These are phyloP conservation scores for Oidium heveae DNA, from an alignment of 2,329 filamentous ascomycete genomes.

Conservation along the genomic window DNA sequence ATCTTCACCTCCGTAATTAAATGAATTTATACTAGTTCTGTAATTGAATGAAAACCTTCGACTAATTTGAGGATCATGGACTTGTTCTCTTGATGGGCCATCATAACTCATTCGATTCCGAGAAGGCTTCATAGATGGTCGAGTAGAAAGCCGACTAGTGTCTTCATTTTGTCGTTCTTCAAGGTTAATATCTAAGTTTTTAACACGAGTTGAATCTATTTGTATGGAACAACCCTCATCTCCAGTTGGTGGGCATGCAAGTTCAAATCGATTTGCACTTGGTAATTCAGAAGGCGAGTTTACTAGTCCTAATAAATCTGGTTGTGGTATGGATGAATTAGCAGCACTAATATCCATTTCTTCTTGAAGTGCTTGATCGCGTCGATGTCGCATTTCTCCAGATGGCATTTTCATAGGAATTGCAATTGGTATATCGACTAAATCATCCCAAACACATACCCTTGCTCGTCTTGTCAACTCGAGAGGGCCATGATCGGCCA, in stretches of 20 bases:
- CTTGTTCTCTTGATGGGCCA: conserved; percentile 10
- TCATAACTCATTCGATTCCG: conserved; percentile 14
- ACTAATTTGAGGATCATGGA: conserved; percentile 4
- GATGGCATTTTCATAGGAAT: conserved; percentile 71
- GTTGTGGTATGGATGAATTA: conserved; percentile 27
- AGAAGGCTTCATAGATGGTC: conserved; percentile 8
- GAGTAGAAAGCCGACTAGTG: conserved; percentile 10
- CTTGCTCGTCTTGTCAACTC: conserved; percentile 75
- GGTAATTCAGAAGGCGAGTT: conserved; percentile 40
- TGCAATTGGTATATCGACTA: conserved; percentile 86
- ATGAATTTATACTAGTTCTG: conserved; percentile 12
- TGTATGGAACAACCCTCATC: conserved; percentile 8
- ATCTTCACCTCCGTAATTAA: conserved; percentile 42
- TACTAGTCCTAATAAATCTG: conserved; percentile 35
- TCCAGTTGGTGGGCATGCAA: conserved; percentile 20
- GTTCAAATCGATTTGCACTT: conserved; percentile 51
- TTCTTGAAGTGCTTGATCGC: conserved; percentile 35
- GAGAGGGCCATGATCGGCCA: conserved; percentile 70
- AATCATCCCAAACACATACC: conserved; percentile 93
- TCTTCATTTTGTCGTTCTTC: conserved; percentile 6
- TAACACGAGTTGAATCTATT: conserved; percentile 5
- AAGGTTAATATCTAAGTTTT: conserved; percentile 3
- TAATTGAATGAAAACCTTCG: conserved; percentile 18
- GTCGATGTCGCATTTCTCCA: conserved; percentile 53
- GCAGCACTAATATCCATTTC: conserved; percentile 77